Percentiles rank a stretch among this genome's conserved stretches.
Evolutionary conservation across 768 basidiomycete genomes (phyloP).

Genomic region (Suillus luteus): DNA sequence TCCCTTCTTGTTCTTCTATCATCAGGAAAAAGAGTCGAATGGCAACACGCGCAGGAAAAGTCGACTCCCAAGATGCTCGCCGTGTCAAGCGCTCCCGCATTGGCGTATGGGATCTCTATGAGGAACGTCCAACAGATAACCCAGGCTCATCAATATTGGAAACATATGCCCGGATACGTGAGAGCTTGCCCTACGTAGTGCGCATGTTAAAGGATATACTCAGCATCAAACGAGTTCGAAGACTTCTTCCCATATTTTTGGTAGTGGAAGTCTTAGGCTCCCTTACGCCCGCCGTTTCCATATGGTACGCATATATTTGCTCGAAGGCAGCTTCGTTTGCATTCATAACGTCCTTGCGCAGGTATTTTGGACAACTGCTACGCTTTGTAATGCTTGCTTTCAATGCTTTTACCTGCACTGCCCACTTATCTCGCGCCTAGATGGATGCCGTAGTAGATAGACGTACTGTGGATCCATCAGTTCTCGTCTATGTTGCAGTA

Average conservation of each 20-base stretch:
- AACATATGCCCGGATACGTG: constrained; percentile 47
- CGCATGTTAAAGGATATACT: constrained; percentile 65
- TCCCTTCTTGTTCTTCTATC: not conserved
- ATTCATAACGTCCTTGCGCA: constrained; percentile 21
- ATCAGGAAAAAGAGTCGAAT: constrained; percentile 8
- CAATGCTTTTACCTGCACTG: constrained; percentile 11
- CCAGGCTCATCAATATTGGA: constrained; percentile 49
- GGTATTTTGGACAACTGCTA: constrained; percentile 70
- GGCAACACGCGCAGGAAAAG: constrained; percentile 22
- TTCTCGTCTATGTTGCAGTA: constrained; percentile 54
- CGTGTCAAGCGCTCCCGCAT: constrained; percentile 20
- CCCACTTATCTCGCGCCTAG: constrained; percentile 34
- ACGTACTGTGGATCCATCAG: constrained; percentile 54
- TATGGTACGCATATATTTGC: too few relatives aligned
- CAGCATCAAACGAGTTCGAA: constrained; percentile 50
- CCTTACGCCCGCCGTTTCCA: constrained; percentile 59
- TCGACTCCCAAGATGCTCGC: constrained; percentile 40
- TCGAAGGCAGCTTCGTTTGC: too few relatives aligned
- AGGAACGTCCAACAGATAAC: constrained; percentile 45
- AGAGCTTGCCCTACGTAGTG: constrained; percentile 60
- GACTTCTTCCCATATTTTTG: constrained; percentile 51
- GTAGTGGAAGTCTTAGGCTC: constrained; percentile 44
- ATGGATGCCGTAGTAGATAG: constrained; percentile 68
- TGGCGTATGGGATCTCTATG: constrained; percentile 80
- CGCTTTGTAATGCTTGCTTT: constrained; percentile 55